Conservation (phyloP, 192 early-diverging fungal genomes). For the Oehlia diaphana region DNA sequence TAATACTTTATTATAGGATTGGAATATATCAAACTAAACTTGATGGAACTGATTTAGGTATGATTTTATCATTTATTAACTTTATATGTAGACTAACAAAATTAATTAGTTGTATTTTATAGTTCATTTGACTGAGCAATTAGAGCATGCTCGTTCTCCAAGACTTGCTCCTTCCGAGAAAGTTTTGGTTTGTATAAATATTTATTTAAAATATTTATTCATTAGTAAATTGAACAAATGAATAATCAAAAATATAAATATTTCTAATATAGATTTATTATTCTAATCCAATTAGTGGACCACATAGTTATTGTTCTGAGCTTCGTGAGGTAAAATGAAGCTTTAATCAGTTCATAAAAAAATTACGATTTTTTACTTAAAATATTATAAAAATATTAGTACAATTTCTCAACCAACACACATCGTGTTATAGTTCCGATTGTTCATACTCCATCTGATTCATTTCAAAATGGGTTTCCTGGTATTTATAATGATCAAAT, state of each 20-base stretch:
- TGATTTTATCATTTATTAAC: background rate
- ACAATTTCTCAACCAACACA: conserved; percentile 23
- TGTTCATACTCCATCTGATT: conserved; percentile 35
- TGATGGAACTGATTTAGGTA: conserved; percentile 14
- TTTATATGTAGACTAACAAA: background rate
- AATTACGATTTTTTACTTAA: background rate
- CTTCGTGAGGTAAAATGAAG: conserved; percentile 39
- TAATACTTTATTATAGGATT: background rate
- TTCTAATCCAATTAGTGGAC: conserved; percentile 60
- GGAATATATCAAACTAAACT: conserved; percentile 17
- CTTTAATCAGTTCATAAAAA: background rate
- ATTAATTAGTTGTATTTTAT: background rate
- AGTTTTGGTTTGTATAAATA: background rate
- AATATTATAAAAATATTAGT: background rate
- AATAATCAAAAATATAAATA: background rate
- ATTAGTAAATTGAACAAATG: background rate
- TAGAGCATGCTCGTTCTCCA: conserved; percentile 60
- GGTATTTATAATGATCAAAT: conserved; percentile 70
- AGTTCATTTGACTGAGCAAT: conserved; percentile 7
- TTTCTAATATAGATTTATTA: conserved; percentile 52
- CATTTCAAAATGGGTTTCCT: conserved; percentile 53
- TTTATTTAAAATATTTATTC: background rate
- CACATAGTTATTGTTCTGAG: conserved; percentile 66
- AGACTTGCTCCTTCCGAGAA: conserved; percentile 53
- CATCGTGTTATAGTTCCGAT: conserved; percentile 38